A percentile compares a stretch with the other conserved stretches of the same genome.
Evolutionary conservation across 2,329 filamentous ascomycete genomes (phyloP).

Genomic region (Capronia americana): DNA sequence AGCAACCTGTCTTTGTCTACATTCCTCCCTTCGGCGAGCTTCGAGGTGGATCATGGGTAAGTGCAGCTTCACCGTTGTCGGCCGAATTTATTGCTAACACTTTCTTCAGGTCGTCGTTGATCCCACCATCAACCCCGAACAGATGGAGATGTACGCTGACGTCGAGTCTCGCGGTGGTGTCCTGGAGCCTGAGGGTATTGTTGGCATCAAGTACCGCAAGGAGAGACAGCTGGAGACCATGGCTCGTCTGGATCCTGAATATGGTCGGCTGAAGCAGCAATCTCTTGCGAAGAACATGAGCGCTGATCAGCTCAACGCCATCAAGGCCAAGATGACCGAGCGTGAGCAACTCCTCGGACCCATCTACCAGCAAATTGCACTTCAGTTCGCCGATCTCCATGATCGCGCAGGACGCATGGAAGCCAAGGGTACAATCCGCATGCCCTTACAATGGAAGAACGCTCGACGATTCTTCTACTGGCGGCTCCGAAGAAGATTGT

Average conservation of each 20-base stretch:
- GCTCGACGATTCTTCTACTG: constrained; percentile 99
- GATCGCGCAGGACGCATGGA: constrained; percentile 97
- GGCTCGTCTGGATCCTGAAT: constrained; percentile 86
- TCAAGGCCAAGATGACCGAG: constrained; percentile 82
- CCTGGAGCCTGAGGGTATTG: constrained; percentile 95
- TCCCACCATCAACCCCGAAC: constrained; percentile 93
- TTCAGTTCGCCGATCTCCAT: constrained; percentile 96
- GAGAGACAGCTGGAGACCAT: constrained; percentile 98
- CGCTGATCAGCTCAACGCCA: constrained; percentile 74
- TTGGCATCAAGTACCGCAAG: constrained; percentile 97
- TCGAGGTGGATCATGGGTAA: constrained; percentile 93
- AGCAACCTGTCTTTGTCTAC: constrained; percentile 99
- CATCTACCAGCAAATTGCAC: constrained; percentile 91
- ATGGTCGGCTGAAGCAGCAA: constrained; percentile 82
- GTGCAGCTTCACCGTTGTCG: constrained; percentile 41
- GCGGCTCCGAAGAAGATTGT: constrained; percentile 94
- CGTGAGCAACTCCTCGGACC: constrained; percentile 90
- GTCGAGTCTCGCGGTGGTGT: constrained; percentile 94
- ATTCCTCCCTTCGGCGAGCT: constrained; percentile 96
- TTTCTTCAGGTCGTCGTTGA: constrained; percentile 80
- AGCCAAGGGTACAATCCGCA: constrained; percentile 92
- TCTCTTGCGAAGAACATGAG: constrained; percentile 70
- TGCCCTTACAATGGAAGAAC: constrained; percentile 82
- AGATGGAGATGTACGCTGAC: constrained; percentile 99
- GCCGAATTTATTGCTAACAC: constrained; percentile 43